Evolutionary conservation across 208 protist species (phyloP), one percentile per base, ranked within the genome.

Genomic region (Acanthamoeba polyphaga): DNA sequence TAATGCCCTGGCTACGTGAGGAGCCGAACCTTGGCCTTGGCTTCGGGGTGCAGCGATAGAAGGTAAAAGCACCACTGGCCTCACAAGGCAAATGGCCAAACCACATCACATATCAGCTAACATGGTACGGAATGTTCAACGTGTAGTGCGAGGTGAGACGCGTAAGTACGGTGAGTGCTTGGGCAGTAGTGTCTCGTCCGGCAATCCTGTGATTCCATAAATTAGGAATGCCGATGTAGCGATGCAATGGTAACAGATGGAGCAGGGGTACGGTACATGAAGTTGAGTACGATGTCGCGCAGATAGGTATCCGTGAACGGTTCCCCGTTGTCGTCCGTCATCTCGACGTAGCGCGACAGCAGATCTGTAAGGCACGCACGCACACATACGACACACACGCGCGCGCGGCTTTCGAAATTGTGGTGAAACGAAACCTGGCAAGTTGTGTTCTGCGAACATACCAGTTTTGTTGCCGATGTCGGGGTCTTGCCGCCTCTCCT

Each of bases 261-360:
- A 1, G 66, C 51, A 24, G 43, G 10, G 43, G 43, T 38, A 3
- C 43, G 2, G 49, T 78, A 76, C 88, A 93, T 93, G 43, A 93
- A 93, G 88, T 93, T 93, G 22, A 93, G 43, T 15, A 93, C 38
- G 64, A 93, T 93, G 49, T 93, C 88, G 13, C 88, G 32, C 12
- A 93, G 58, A n/a, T 93, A 93, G 7, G n/a, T 93, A 38, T 93
- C 88, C 24, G n/a, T 76, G 88, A 78, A 93, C 22, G 88, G 88
- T n/a, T 93, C 22, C 17, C 64, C 88, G 22, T 93, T 34, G 43
- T 93, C 88, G 62, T 93, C 88, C 13, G 32, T 93, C 88, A 93
- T 78, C 19, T 7, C 53, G 43, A 93, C 32, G 5, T 93, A 93
- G 29, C 88, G 51, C 13, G 88, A 93, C 7, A 93, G 46, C 27